Evolutionary conservation across 1,284 basidiomycete genomes (phyloP).

Genomic region (Cutaneotrichosporon mucoides): DNA sequence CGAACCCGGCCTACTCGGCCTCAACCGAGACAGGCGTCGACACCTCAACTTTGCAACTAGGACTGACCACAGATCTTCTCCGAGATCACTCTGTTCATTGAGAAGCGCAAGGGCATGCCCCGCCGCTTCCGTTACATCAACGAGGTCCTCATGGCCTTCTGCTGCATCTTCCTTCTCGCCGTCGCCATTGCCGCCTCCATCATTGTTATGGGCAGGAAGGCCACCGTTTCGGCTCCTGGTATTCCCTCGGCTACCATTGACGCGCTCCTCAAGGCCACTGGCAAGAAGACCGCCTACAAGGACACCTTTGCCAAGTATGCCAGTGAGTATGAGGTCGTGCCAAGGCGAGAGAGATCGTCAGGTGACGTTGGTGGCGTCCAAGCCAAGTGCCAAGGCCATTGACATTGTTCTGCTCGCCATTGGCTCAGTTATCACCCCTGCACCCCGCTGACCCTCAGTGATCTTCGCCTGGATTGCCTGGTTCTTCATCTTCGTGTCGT

Average conservation of each 20-base stretch:
- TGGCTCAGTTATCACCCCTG: background rate
- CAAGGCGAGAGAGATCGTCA: no score
- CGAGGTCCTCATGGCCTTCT: conserved; percentile 13
- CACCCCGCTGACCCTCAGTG: conserved; percentile 4
- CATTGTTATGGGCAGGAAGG: conserved; percentile 3
- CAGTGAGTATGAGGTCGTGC: conserved; percentile 6
- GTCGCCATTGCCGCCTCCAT: conserved; percentile 9
- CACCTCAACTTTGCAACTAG: background rate
- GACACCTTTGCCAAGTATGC: conserved; percentile 7
- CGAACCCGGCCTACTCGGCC: no score
- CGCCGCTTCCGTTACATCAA: conserved; percentile 10
- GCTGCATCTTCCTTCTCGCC: conserved; percentile 13
- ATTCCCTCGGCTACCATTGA: conserved; percentile 1
- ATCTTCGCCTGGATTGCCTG: conserved; percentile 17
- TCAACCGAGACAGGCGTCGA: no score
- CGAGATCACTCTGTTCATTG: conserved; percentile 11
- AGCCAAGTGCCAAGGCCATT: background rate
- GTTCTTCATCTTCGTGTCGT: conserved; percentile 8
- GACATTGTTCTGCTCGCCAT: background rate
- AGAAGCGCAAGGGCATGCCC: conserved; percentile 12
- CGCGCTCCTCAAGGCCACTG: conserved; percentile 1
- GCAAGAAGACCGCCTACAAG: conserved; percentile 10
- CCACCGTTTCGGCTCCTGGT: background rate
- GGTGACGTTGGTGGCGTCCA: background rate
- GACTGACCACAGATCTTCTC: conserved; percentile 6